Evolutionary conservation across 2,329 filamentous ascomycete species (phyloP).

Genomic region (Parafenestella ontariensis): DNA sequence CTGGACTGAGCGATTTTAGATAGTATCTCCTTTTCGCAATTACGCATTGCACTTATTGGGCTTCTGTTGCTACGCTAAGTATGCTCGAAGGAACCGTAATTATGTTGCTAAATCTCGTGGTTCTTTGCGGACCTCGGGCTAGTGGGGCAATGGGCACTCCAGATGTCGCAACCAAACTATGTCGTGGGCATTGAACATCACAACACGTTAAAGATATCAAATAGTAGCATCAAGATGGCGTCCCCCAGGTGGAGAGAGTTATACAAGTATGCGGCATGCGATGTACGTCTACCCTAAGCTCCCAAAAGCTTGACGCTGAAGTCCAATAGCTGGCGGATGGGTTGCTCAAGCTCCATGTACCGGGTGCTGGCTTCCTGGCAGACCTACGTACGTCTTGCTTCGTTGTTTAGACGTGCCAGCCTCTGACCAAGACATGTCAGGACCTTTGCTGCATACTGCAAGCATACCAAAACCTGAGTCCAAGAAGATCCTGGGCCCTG

Average conservation of each 20-base stretch:
- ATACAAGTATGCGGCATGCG: slow-evolving; percentile 44
- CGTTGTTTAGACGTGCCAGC: neutral
- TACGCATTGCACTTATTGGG: neutral
- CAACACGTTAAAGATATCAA: neutral
- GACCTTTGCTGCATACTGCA: slow-evolving; percentile 33
- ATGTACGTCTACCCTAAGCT: slow-evolving; percentile 29
- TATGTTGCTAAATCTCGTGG: no score
- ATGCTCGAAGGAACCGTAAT: no score
- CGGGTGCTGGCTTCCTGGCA: slow-evolving; percentile 70
- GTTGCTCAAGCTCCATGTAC: slow-evolving; percentile 71
- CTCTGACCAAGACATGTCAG: slow-evolving; percentile 17
- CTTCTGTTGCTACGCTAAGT: no score
- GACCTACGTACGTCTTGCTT: slow-evolving; percentile 62
- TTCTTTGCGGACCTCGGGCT: slow-evolving; percentile 19
- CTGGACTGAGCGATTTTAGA: no score
- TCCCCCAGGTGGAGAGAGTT: slow-evolving; percentile 39
- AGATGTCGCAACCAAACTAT: no score
- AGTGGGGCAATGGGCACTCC: no score
- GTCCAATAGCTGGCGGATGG: slow-evolving; percentile 65
- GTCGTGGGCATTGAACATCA: slow-evolving; percentile 1
- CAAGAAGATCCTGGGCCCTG: slow-evolving; percentile 57
- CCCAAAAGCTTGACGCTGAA: slow-evolving; percentile 15
- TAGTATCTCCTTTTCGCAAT: neutral
- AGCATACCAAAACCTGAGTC: slow-evolving; percentile 21
- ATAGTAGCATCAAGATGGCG: slow-evolving; percentile 23